Base-by-base conservation (phyloP, 208 protist species). In the Histomonas meleagridis region DNA sequence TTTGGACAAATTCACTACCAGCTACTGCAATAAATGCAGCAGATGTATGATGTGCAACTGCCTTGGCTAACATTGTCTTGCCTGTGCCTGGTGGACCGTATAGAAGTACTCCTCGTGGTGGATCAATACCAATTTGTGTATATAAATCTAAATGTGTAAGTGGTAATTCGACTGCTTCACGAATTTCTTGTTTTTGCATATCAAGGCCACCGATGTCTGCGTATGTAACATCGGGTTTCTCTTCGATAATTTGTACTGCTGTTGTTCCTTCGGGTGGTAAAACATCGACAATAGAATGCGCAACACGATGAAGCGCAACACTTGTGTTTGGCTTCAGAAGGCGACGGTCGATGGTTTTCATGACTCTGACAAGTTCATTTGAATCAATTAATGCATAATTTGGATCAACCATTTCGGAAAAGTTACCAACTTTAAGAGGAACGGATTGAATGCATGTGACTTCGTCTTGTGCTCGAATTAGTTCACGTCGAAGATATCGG, bases 1-100 rank as follows among this genome's bases (percentile, higher is more conserved):
- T 99, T 95, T 99, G 98, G 91, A 99, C 98, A 96, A 99, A 99
- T 95, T 99, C 98, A 53, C 97, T 98, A 72, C 98, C 99, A 38
- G 98, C 97, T 38, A 99, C 98, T 78, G 97, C 96, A 92, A 96
- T 96, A 65, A 96, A 96, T 4, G 95, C 70, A 35, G 97, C 98
- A 57, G 97, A 98, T 0, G 98, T 99, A 95, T 99, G 98, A 92
- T 99, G 96, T 32, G 98, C 98, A 23, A 99, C 98, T 28, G 98
- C 98, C 94, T 94, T 92, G 0, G 94, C 93, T 57, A 95, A 92
- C 86, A 93, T 78, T 38, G 92, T 93, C 95, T 99, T 99, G 0
- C 97, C 97, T 35, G 96, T 98, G 9, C 93, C 93, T 18, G 93
- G 93, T 55, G 93, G 93, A 26, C 93, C 93, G 90, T 93, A 94